These are phyloP conservation scores for Zygosaccharomyces bailii DNA, from an alignment of 805 yeast species.

Conservation along the genomic window DNA sequence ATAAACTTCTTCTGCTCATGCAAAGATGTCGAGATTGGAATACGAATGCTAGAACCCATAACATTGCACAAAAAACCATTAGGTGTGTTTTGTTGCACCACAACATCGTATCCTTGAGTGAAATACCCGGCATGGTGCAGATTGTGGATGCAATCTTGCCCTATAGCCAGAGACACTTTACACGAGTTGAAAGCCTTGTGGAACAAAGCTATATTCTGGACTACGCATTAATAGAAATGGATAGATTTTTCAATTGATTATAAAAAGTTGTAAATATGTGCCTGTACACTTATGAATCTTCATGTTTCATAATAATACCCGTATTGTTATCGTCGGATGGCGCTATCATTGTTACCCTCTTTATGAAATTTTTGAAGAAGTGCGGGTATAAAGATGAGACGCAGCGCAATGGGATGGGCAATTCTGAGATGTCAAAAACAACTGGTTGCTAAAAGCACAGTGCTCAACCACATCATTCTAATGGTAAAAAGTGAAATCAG, in stretches of 20 bases:
- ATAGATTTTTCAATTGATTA: constrained; percentile 35
- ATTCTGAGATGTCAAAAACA: no score
- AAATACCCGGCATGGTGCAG: constrained; percentile 63
- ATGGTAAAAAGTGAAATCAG: constrained; percentile 29
- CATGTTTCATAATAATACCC: background rate
- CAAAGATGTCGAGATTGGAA: constrained; percentile 92
- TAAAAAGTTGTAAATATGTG: background rate
- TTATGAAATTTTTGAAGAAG: constrained; percentile 7
- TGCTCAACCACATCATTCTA: no score
- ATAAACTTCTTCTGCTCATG: constrained; percentile 58
- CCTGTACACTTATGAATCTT: background rate
- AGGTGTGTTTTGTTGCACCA: constrained; percentile 58
- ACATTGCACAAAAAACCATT: constrained; percentile 74
- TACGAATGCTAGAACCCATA: constrained; percentile 76
- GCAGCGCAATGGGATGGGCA: constrained; percentile 12
- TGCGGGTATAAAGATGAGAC: constrained; percentile 19
- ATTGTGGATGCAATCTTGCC: constrained; percentile 77
- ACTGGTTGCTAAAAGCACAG: no score
- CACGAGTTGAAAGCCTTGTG: constrained; percentile 69
- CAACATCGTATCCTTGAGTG: constrained; percentile 53
- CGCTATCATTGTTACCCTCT: constrained; percentile 9
- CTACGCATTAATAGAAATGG: constrained; percentile 78
- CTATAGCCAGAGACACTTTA: constrained; percentile 81
- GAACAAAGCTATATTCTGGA: constrained; percentile 86
- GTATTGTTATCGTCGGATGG: background rate